Evolutionary conservation across 2,329 filamentous ascomycete genomes (phyloP).

Genomic region (Pseudocercospora vitis): DNA sequence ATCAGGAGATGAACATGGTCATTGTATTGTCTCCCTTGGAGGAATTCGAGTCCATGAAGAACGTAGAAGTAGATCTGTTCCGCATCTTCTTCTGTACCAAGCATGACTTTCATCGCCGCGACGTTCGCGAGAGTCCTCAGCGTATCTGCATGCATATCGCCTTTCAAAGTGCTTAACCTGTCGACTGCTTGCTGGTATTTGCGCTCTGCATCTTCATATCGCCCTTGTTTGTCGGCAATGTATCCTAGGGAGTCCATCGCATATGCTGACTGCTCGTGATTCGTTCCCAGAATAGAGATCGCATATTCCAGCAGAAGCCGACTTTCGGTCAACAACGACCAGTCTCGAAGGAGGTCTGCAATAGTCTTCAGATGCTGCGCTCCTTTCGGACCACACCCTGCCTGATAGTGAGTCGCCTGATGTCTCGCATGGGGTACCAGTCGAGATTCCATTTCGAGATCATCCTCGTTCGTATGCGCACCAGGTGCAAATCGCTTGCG

Average conservation of each 20-base stretch:
- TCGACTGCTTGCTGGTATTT: background rate
- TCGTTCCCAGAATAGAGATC: background rate
- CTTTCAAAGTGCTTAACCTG: background rate
- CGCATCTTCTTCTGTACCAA: background rate
- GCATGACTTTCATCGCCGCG: background rate
- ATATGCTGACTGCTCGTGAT: background rate
- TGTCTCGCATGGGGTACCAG: slow-evolving; percentile 1
- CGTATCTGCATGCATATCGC: background rate
- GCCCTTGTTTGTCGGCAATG: background rate
- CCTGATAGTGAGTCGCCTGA: background rate
- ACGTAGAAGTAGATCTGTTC: background rate
- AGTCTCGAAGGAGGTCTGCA: background rate
- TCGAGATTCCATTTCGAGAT: background rate
- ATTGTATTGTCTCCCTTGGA: background rate
- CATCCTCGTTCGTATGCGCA: background rate
- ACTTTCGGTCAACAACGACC: background rate
- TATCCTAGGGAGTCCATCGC: background rate
- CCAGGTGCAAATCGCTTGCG: background rate
- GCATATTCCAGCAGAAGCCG: background rate
- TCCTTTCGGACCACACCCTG: background rate
- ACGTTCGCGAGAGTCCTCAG: background rate
- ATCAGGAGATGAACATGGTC: background rate
- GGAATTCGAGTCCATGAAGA: background rate
- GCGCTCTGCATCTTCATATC: background rate
- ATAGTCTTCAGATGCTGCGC: background rate